Conservation (phyloP, 179 eudicot genomes). For the Silene noctiflora region DNA sequence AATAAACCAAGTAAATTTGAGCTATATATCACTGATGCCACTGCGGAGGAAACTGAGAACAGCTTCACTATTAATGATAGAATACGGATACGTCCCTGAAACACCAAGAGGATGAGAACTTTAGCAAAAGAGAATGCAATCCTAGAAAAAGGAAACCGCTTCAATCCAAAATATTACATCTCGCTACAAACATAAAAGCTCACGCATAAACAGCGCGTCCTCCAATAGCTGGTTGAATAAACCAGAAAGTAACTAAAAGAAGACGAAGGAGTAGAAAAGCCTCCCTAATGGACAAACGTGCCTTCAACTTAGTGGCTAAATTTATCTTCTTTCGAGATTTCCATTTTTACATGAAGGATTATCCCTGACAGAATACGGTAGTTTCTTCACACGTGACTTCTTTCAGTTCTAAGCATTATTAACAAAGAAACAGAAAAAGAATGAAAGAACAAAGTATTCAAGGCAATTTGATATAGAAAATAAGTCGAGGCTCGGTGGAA, state of each 20-base stretch:
- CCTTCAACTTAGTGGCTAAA: no score
- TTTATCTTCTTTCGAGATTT: no score
- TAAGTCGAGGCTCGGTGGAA: background rate
- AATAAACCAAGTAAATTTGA: conserved; percentile 63
- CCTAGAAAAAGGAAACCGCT: background rate
- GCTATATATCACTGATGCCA: conserved; percentile 65
- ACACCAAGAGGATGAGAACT: conserved; percentile 16
- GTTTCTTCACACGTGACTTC: background rate
- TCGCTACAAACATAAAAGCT: background rate
- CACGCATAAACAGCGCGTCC: background rate
- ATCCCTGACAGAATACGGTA: background rate
- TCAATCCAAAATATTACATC: background rate
- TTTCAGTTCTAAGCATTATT: background rate
- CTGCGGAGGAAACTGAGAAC: conserved; percentile 69
- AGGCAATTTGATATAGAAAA: background rate
- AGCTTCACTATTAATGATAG: conserved; percentile 82
- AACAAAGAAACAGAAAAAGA: background rate
- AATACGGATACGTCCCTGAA: conserved; percentile 82
- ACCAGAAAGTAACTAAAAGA: no score
- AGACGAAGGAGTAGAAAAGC: no score
- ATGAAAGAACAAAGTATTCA: background rate
- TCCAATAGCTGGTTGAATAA: background rate
- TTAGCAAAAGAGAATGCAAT: conserved; percentile 7
- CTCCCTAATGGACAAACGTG: no score
- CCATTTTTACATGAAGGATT: no score